Conservation (phyloP, 2,329 filamentous ascomycete genomes). For the Colletotrichum limetticola region DNA sequence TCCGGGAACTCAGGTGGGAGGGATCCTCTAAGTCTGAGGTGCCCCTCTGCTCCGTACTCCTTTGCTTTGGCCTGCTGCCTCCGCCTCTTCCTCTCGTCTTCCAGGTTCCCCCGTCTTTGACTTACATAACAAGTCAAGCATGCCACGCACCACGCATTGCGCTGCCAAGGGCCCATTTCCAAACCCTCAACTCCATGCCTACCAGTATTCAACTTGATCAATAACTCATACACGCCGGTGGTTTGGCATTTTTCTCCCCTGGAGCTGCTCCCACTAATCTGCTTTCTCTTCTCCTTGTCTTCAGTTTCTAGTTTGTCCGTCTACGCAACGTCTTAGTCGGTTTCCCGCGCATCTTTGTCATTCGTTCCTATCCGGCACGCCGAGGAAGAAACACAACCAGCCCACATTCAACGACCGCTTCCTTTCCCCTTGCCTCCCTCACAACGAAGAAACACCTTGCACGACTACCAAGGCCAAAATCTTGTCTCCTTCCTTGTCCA, state of each 20-base stretch:
- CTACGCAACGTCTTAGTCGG: not conserved
- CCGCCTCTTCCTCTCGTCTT: conserved; percentile 28
- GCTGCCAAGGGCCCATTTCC: conserved; percentile 27
- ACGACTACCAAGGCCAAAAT: not conserved
- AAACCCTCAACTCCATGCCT: conserved; percentile 34
- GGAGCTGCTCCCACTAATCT: conserved; percentile 6
- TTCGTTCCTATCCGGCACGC: conserved; percentile 1
- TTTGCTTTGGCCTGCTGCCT: not conserved
- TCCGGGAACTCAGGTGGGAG: not conserved
- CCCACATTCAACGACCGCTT: not conserved
- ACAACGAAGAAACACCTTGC: not conserved
- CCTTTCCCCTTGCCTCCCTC: not conserved
- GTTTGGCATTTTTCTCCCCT: not conserved
- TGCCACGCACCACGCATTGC: conserved; percentile 34
- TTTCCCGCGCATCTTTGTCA: not conserved
- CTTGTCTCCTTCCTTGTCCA: not conserved
- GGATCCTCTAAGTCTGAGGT: not conserved
- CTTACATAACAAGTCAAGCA: conserved; percentile 37
- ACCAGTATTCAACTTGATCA: conserved; percentile 29
- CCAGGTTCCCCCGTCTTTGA: conserved; percentile 31
- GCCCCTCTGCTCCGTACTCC: conserved; percentile 5
- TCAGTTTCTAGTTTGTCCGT: conserved; percentile 11
- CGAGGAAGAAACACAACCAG: not conserved
- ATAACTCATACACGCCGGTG: conserved; percentile 24
- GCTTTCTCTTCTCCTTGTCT: conserved; percentile 10